Evolutionary conservation across 371 early-diverging fungal genomes (phyloP), one percentile per base, ranked within the genome.

Genomic region (Lichtheimia corymbifera): DNA sequence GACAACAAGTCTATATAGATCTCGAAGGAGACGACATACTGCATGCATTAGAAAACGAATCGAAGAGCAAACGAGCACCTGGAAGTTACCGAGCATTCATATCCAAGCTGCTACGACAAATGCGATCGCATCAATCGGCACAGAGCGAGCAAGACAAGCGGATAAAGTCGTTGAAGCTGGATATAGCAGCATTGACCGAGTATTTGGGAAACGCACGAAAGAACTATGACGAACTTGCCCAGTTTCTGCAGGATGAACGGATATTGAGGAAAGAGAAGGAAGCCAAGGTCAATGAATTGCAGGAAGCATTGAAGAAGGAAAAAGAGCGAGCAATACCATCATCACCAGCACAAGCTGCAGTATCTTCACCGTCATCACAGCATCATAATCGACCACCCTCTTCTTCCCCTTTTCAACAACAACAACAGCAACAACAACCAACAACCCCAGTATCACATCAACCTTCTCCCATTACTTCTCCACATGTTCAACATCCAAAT

Each of bases 51-150:
- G n/a, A 18, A 1, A 30, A n/a, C 2, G 59, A 58, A 18, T 47
- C 59, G 2, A 58, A 50, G 9, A 58, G 50, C 43, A 2, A 15
- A 25, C 22, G 50, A 47, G 59, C 59, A 22, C 59, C 59, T 17
- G 59, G 28, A 14, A 58, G 50, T 28, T 58, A 58, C 18, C 30
- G 40, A 17, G 12, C n/a, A 5, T 58, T 58, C 20, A 5, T 58
- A 30, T 17, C 59, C 0, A 58, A 47, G 35, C 0, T 58, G 25
- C 53, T 20, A 0, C 6, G 25, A 6, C 35, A 11, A 4, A 24
- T 52, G 27, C 53, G 53, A 4, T 5, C 7, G 3, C 20, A 52
- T 20, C n/a, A 18, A 11, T 7, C 5, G 12, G 17, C 4, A 18
- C 47, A 22, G 5, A 47, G 22, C 47, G 47, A 47, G 17, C n/a